Evolutionary conservation across 2,329 filamentous ascomycete genomes (phyloP), one percentile per base, ranked within the genome.

Genomic region (Fusarium concolor): DNA sequence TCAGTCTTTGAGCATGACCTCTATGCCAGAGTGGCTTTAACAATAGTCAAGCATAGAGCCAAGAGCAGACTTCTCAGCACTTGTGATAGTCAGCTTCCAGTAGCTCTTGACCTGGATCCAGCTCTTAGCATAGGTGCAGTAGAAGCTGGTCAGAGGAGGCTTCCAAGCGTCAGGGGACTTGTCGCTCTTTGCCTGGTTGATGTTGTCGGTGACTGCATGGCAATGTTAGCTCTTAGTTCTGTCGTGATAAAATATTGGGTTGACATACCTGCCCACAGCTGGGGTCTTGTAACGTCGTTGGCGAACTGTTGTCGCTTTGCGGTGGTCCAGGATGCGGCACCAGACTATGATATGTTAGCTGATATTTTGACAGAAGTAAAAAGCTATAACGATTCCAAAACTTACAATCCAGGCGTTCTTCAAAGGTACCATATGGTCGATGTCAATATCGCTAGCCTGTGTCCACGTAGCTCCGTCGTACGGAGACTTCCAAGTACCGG

Each of bases 391-490:
- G 44, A n/a, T 24, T 20, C 20, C 17, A 15, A 10, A 15, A 79
- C 83, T 73, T 70, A 89, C 87, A 64, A 91, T 88, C 92, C 92
- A 95, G 7, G 92, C 92, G 74, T 94, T 93, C 75, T 90, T 90
- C 63, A 96, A 77, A 1, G 93, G 92, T 4, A 96, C 91, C 79
- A 96, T 84, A 76, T 96, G 93, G 77, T 96, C 93, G 62, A 96
- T 95, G 71, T 95, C 92, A 2, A 96, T 77, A 71, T 94, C 90
- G 18, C 83, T 86, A 2, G 91, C 86, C 1, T 82, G 81, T 0
- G 87, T 90, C 90, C 90, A 93, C 2, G 83, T 88, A 1, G 81
- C 89, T 17, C 91, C 92, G 73, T 95, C 92, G 76, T 92, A 96
- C 0, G 91, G 90, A 35, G 87, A 90, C 39, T 77, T 79, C 92